A percentile compares a stretch with the other conserved stretches of the same genome.
Evolutionary conservation across 2,329 filamentous ascomycete species (phyloP).

Genomic region (Calonectria ilicicola): DNA sequence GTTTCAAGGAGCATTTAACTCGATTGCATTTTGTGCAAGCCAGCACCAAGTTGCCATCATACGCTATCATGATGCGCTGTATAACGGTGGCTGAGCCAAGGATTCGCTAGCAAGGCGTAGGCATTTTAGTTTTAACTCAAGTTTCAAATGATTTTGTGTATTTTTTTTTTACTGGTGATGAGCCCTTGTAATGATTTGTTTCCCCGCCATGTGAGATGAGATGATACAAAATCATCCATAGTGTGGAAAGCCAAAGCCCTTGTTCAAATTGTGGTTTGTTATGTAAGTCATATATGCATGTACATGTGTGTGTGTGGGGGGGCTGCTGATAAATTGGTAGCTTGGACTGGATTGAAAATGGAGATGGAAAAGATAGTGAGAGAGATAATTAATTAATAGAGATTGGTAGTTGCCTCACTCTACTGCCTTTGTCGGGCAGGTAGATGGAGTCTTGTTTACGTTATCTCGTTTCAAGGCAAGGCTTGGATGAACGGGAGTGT

Average conservation of each 20-base stretch:
- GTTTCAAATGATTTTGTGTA: constrained; percentile 22
- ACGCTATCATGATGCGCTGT: not conserved
- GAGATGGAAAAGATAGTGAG: too few species aligned
- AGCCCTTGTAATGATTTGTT: too few species aligned
- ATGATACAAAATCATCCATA: too few species aligned
- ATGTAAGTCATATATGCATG: constrained; percentile 1
- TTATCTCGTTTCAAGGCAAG: not conserved
- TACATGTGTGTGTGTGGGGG: not conserved
- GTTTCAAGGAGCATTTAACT: constrained; percentile 31
- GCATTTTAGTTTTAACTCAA: constrained; percentile 22
- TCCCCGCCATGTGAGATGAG: too few species aligned
- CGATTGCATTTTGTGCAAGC: constrained; percentile 28
- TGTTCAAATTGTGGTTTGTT: not conserved
- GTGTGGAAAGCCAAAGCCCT: too few species aligned
- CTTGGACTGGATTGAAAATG: too few species aligned
- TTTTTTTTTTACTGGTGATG: not conserved
- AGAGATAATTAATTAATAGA: too few species aligned
- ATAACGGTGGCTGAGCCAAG: constrained; percentile 14
- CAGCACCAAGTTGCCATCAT: not conserved
- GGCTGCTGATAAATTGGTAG: not conserved
- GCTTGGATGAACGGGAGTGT: too few species aligned
- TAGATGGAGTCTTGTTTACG: constrained; percentile 13
- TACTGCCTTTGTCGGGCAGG: constrained; percentile 7
- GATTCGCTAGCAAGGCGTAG: constrained; percentile 30
- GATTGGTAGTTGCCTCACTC: not conserved